phyloP scores from a whole-genome alignment of 2,329 filamentous ascomycete genomes.

The Penicillium brevicompactum region DNA sequence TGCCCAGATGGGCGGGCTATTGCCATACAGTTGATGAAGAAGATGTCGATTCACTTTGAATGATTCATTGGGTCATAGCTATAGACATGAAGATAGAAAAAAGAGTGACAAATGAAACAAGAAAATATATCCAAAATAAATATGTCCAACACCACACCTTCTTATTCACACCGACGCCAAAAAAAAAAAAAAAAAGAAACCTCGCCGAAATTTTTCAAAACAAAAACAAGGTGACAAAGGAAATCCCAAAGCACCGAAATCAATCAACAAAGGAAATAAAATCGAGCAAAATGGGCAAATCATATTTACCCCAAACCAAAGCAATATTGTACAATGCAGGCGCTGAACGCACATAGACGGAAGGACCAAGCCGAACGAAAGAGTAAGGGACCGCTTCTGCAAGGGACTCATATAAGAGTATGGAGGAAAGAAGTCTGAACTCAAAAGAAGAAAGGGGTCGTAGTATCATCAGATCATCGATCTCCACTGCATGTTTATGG shows the following conservation, averaged over 20 bases:
- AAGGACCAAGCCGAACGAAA: constrained; percentile 12
- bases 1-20: too few species aligned
- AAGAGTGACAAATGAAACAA: constrained; percentile 22
- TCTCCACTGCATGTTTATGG: constrained; percentile 14
- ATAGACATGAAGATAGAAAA: constrained; percentile 23
- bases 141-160: constrained; percentile 16
- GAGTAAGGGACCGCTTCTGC: constrained; percentile 10
- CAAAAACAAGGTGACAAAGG: neutral
- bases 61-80: constrained; percentile 18
- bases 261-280: constrained; percentile 12
- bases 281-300: constrained; percentile 2
- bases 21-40: neutral
- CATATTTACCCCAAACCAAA: constrained; percentile 11
- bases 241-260: constrained; percentile 8
- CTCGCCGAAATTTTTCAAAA: constrained; percentile 14
- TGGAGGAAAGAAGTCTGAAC: neutral
- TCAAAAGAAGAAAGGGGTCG: constrained; percentile 7
- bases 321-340: constrained; percentile 30
- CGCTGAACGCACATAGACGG: constrained; percentile 30
- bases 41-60: neutral
- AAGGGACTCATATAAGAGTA: neutral
- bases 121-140: constrained; percentile 6
- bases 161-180: constrained; percentile 17
- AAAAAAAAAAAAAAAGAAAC: constrained; percentile 3
- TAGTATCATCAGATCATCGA: constrained; percentile 20